A percentile compares a stretch with the other conserved stretches of the same genome.
Conservation (phyloP, 768 basidiomycete genomes). For the Sarcodon aspratus region DNA sequence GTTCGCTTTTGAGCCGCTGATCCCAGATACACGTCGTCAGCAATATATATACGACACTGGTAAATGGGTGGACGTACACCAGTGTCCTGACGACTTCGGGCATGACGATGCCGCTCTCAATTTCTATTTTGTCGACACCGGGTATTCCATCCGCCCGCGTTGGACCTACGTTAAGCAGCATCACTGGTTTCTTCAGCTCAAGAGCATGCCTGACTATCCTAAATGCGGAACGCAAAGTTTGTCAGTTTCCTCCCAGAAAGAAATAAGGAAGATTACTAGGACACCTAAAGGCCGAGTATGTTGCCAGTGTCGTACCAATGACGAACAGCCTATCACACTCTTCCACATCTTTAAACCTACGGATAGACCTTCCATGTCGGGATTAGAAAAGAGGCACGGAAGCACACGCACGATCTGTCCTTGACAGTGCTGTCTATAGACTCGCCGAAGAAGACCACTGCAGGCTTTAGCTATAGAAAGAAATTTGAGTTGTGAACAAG, state of each 20-base stretch:
- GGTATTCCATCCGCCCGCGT: constrained; percentile 67
- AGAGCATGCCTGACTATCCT: constrained; percentile 77
- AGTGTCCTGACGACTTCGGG: constrained; percentile 47
- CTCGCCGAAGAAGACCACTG: constrained; percentile 85
- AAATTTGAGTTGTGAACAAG: not conserved
- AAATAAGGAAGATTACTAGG: not conserved
- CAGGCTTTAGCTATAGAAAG: constrained; percentile 57
- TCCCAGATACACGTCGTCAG: constrained; percentile 3
- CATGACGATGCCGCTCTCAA: constrained; percentile 64
- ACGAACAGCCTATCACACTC: constrained; percentile 59
- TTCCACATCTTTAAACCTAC: constrained; percentile 49
- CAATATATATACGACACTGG: not conserved
- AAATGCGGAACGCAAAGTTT: not conserved
- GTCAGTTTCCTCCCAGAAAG: not conserved
- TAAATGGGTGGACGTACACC: constrained; percentile 34
- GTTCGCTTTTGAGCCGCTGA: constrained; percentile 33
- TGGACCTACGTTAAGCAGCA: constrained; percentile 82
- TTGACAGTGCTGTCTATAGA: constrained; percentile 58
- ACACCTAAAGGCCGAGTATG: constrained; percentile 77
- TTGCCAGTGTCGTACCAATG: constrained; percentile 86
- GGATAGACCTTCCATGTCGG: not conserved
- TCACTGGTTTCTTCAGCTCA: constrained; percentile 61
- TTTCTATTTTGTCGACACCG: constrained; percentile 72
- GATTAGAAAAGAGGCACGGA: not conserved
- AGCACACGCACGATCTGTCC: constrained; percentile 53